A percentile compares a stretch with the other conserved stretches of the same genome.
phyloP scores from a whole-genome alignment of 805 yeast genomes.

The Torulaspora microellipsoides region DNA sequence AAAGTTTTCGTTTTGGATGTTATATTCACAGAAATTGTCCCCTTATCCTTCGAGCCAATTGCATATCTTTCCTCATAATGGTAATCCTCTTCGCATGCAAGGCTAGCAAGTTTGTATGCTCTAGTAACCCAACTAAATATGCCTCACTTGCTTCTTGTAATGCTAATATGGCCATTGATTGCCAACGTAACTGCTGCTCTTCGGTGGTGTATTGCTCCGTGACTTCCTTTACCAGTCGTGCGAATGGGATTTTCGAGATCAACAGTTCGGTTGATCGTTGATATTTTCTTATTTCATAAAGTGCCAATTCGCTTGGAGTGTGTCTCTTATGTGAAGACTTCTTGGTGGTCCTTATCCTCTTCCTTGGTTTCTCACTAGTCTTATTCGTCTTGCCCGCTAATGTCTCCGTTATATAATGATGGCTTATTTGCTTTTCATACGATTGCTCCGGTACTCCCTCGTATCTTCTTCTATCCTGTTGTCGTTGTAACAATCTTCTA shows the following conservation, averaged over 20 bases:
- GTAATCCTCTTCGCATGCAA: conserved; percentile 81
- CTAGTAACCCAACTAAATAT: conserved; percentile 63
- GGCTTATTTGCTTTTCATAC: neutral
- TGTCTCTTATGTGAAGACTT: conserved; percentile 36
- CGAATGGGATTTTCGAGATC: conserved; percentile 70
- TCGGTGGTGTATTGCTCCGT: conserved; percentile 47
- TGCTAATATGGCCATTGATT: conserved; percentile 69
- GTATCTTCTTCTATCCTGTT: conserved; percentile 16
- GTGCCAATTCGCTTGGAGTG: conserved; percentile 62
- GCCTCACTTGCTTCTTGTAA: conserved; percentile 82
- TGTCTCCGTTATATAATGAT: conserved; percentile 1
- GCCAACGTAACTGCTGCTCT: conserved; percentile 67
- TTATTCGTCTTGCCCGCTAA: conserved; percentile 1
- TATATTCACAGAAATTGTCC: conserved; percentile 39
- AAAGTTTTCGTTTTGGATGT: neutral
- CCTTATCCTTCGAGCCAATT: conserved; percentile 70
- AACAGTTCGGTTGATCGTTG: conserved; percentile 66
- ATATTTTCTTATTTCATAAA: conserved; percentile 62
- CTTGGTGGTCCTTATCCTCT: conserved; percentile 38
- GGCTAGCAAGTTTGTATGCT: conserved; percentile 74
- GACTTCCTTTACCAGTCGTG: conserved; percentile 69
- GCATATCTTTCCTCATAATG: conserved; percentile 78
- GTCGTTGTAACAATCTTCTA: conserved; percentile 19
- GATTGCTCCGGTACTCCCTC: conserved; percentile 11
- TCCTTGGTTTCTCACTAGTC: conserved; percentile 10